Conservation (phyloP, 495 filamentous ascomycete species). For the Talaromyces borbonicus region DNA sequence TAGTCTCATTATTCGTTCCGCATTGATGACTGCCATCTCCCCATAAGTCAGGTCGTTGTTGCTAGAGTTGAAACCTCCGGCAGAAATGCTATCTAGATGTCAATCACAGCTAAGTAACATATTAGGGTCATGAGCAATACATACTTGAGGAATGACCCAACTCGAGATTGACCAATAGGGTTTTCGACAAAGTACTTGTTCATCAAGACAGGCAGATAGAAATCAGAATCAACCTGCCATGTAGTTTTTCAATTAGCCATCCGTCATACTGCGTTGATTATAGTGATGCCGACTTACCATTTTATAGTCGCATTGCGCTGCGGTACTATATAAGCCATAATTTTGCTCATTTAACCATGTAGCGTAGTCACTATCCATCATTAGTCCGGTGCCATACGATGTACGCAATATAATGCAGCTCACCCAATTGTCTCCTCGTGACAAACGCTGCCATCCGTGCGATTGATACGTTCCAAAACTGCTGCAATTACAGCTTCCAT, state of each 20-base stretch:
- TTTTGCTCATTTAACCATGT: constrained; percentile 45
- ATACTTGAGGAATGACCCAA: constrained; percentile 36
- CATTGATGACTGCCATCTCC: constrained; percentile 40
- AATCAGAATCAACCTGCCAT: constrained; percentile 55
- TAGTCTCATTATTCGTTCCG: constrained; percentile 47
- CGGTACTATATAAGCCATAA: constrained; percentile 40
- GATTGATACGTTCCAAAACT: constrained; percentile 50
- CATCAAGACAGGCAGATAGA: constrained; percentile 47
- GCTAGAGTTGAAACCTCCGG: constrained; percentile 31
- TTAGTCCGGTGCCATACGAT: neutral
- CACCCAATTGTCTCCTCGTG: constrained; percentile 58
- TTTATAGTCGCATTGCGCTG: constrained; percentile 47
- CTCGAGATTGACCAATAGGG: constrained; percentile 28
- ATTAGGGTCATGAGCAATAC: neutral
- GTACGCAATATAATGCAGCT: neutral
- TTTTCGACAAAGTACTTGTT: constrained; percentile 48
- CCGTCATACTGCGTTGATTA: too few relatives aligned
- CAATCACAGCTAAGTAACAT: neutral
- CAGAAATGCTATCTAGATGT: constrained; percentile 22
- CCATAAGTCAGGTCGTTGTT: constrained; percentile 44
- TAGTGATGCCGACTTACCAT: constrained; percentile 40
- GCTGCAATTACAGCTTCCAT: constrained; percentile 51
- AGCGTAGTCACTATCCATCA: constrained; percentile 42
- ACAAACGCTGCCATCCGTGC: constrained; percentile 47
- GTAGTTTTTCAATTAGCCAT: too few relatives aligned